Evolutionary conservation across 2,329 filamentous ascomycete genomes (phyloP), one percentile per base, ranked within the genome.

Genomic region (Ophiostoma tasmaniense): DNA sequence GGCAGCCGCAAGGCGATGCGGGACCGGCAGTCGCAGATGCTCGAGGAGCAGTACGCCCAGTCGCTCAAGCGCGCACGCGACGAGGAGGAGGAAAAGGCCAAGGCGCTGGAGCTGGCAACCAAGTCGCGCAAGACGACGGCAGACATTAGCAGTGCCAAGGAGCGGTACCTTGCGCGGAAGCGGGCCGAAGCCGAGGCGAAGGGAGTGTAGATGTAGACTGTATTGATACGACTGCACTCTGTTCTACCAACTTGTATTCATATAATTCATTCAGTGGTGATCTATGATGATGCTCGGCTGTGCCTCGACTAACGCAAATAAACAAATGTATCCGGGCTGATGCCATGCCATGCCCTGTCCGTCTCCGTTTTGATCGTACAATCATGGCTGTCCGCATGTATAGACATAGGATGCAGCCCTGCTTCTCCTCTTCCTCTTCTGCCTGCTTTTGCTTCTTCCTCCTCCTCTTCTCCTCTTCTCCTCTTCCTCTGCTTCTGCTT

Each of bases 91-190:
- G 87, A 90, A 74, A 84, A 87, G 73, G 80, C 80, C 72, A 83
- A 85, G 71, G 82, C 83, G 76, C 75, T 89, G 25, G 88, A 91
- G 78, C 83, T 87, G 69, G 85, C 85, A 20, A 81, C 86, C 45
- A 95, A 94, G 84, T 90, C 88, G 73, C 84, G 87, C 74, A 95
- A 95, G 84, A 94, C 91, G 0, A 87, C 88, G 66, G 81, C 82
- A 22, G 91, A 94, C 66, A 90, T 94, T 71, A 89, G 85, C 74
- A 90, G 89, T 75, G 91, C 91, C 1, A 91, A 87, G 77, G 91
- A 93, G 79, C 83, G 91, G 73, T 95, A 93, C 77, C 81, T 95
- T 68, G 89, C 90, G 68, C 83, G 91, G 75, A 94, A 93, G 80
- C 83, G 81, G 74, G 90, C 90, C 70, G 89, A 88, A 0, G 90